phyloP scores from a whole-genome alignment of 1,139 yeast species.

The Arxiozyma slooffiae region DNA sequence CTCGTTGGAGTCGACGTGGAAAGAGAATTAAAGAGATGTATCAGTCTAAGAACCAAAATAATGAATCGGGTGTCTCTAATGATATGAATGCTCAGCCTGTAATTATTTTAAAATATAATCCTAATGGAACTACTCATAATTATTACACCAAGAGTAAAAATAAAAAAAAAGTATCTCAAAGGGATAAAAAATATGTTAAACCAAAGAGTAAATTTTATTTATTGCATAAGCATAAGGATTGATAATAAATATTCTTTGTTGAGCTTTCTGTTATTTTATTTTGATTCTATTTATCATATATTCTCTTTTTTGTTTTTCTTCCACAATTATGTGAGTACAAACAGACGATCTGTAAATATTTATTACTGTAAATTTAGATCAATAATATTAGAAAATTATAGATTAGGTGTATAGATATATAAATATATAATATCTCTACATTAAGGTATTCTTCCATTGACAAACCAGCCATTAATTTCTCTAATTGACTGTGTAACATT shows the following conservation, averaged over 20 bases:
- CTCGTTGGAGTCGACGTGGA: slow-evolving; percentile 45
- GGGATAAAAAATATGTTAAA: neutral
- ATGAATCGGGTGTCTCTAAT: neutral
- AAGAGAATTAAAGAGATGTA: slow-evolving; percentile 20
- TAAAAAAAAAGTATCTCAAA: neutral
- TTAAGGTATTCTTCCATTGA: slow-evolving; percentile 22
- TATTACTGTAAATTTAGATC: neutral
- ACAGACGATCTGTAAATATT: neutral
- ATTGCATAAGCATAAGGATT: neutral
- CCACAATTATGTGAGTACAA: too few relatives aligned
- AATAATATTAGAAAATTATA: neutral
- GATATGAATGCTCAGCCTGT: slow-evolving; percentile 3
- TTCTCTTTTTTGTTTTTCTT: too few relatives aligned
- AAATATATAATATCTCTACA: slow-evolving; percentile 1
- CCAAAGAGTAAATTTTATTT: slow-evolving; percentile 1
- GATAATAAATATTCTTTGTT: neutral
- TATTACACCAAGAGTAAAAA: neutral
- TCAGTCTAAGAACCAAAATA: slow-evolving; percentile 3
- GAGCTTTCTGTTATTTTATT: neutral
- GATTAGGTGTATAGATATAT: neutral
- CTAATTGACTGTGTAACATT: slow-evolving; percentile 15
- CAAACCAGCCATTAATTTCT: slow-evolving; percentile 29
- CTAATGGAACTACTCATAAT: neutral
- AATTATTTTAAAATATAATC: slow-evolving; percentile 1
- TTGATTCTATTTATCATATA: neutral